Percentiles rank a stretch among this genome's conserved stretches.
These are phyloP conservation scores for Senna tora DNA, from an alignment of 306 rosid species.

Conservation along the genomic window DNA sequence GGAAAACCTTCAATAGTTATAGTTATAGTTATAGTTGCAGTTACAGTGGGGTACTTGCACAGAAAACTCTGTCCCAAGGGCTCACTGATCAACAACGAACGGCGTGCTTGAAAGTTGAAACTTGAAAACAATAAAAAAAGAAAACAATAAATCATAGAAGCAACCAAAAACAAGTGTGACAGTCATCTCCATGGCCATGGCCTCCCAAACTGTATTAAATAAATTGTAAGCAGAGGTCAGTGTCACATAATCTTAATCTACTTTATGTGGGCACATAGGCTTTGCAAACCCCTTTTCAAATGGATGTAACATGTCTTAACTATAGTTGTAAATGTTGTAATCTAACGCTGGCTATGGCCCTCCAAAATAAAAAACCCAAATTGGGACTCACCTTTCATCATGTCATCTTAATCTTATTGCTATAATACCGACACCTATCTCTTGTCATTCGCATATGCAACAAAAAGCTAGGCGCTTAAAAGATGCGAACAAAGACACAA, in stretches of 20 bases:
- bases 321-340: background rate
- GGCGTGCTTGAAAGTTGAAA: background rate
- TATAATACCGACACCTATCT: background rate
- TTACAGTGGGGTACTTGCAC: too few relatives aligned
- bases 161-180: background rate
- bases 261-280: background rate
- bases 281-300: background rate
- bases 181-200: background rate
- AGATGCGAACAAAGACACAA: conserved; percentile 23
- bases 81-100: too few relatives aligned
- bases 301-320: background rate
- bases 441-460: conserved; percentile 11
- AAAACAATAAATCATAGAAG: background rate
- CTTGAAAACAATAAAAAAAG: background rate
- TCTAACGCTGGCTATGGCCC: background rate
- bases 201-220: background rate
- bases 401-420: background rate
- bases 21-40: too few relatives aligned
- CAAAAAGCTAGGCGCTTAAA: conserved; percentile 33
- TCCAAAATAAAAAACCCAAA: background rate
- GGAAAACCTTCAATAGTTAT: background rate
- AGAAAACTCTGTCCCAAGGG: too few relatives aligned
- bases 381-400: background rate
- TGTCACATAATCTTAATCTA: background rate
- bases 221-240: background rate